Evolutionary conservation across 2,329 filamentous ascomycete genomes (phyloP), one percentile per base, ranked within the genome.

Genomic region (Colletotrichum lentis): DNA sequence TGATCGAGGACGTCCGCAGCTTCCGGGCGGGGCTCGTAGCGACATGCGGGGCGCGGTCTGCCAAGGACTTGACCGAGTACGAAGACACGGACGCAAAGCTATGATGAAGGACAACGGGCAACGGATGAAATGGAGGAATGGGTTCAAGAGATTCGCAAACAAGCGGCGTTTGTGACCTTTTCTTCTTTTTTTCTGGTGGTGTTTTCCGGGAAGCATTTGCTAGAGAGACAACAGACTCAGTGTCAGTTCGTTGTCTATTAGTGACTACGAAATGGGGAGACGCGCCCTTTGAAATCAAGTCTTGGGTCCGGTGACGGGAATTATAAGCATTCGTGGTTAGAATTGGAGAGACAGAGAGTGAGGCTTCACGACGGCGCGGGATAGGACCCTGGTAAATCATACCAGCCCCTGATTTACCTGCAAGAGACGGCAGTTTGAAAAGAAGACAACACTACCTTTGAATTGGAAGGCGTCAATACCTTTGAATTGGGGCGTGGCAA

Each of bases 11-110:
- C 75, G 90, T 97, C 3, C 85, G 91, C 69, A 85, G 87, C 37
- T 97, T 91, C 85, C 97, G 96, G 84, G 89, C 92, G 0, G 84
- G 87, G 16, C 83, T 97, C 73, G 82, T 86, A 67, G 86, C 93
- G 35, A 96, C 90, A 71, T 84, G 86, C 24, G 95, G 92, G 0
- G 88, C 94, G 1, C 85, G 85, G 69, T 87, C 94, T 0, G 87
- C 92, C 37, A 90, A 86, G 75, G 91, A 96, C 72, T 78, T 98
- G 64, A 90, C 85, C 70, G 91, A 94, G 74, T 98, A 95, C 78
- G 92, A 97, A 77, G 95, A 97, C 68, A 83, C 90, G 68, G 93
- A 92, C 71, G 81, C 92, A 16, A 97, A 97, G 82, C 84, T 97
- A 65, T 95, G 77, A 85, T 3, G 39, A 56, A 10, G 37, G 44